phyloP scores from a whole-genome alignment of 345 rosid species.

The Eucalyptus caleyi region DNA sequence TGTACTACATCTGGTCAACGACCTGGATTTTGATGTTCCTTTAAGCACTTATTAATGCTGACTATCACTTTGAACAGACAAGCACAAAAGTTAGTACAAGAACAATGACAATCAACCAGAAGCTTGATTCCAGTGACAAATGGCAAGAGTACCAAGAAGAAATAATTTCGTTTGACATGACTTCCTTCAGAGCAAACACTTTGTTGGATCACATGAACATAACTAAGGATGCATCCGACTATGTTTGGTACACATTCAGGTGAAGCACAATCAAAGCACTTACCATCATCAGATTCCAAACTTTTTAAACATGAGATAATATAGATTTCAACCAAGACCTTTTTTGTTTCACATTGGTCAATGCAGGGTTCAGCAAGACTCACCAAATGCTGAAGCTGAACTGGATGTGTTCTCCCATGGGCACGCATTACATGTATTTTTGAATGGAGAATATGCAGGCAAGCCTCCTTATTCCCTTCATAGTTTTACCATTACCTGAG shows the following conservation, averaged over 20 bases:
- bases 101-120: constrained; percentile 18
- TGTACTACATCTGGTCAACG: background rate
- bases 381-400: constrained; percentile 7
- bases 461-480: background rate
- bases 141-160: constrained; percentile 55
- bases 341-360: background rate
- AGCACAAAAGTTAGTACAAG: constrained; percentile 36
- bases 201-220: constrained; percentile 57
- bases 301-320: background rate
- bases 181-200: constrained; percentile 30
- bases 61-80: constrained; percentile 23
- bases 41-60: background rate
- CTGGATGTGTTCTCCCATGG: constrained; percentile 46
- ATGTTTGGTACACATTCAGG: constrained; percentile 72
- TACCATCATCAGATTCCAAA: background rate
- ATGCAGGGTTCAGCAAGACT: constrained; percentile 29
- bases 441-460: constrained; percentile 48
- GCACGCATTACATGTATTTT: constrained; percentile 59
- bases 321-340: background rate
- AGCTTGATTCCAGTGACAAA: constrained; percentile 13
- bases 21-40: background rate
- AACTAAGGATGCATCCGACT: constrained; percentile 73
- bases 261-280: background rate
- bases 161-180: constrained; percentile 31
- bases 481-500: background rate